Evolutionary conservation across 495 filamentous ascomycete genomes (phyloP).

Genomic region (Aspergillus leporis): DNA sequence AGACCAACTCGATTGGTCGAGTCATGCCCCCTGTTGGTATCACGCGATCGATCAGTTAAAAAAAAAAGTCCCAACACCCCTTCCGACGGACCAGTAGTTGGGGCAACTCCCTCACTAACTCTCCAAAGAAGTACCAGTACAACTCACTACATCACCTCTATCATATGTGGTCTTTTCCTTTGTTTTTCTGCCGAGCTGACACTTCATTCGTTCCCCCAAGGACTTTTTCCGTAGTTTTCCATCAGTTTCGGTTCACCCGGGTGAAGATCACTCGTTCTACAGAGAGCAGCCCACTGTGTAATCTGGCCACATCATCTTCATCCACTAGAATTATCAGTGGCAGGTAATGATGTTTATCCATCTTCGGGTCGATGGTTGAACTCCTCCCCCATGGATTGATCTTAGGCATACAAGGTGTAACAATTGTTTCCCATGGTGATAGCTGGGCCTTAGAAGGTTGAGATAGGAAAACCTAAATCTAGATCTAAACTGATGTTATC

Average conservation of each 20-base stretch:
- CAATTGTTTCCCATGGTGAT: not conserved
- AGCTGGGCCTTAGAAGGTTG: not conserved
- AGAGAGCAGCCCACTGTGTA: not conserved
- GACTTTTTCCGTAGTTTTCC: not conserved
- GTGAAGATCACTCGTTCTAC: not conserved
- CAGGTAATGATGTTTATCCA: not conserved
- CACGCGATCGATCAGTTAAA: not conserved
- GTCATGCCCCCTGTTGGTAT: not conserved
- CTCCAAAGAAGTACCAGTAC: not conserved
- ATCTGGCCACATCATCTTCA: slow-evolving; percentile 1
- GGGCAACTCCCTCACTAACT: not conserved
- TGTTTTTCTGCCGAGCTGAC: not conserved
- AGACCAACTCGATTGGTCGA: not conserved
- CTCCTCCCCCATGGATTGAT: not conserved
- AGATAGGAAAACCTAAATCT: not conserved
- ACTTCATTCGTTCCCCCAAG: not conserved
- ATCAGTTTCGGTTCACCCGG: not conserved
- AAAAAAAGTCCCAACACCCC: not conserved
- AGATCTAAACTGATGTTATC: too few species aligned
- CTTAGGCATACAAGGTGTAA: not conserved
- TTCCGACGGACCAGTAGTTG: not conserved
- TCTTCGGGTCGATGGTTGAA: not conserved
- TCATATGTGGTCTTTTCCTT: not conserved
- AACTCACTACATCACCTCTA: not conserved
- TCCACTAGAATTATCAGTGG: not conserved